Evolutionary conservation across 768 basidiomycete genomes (phyloP).

Genomic region (Panellus pusillus): DNA sequence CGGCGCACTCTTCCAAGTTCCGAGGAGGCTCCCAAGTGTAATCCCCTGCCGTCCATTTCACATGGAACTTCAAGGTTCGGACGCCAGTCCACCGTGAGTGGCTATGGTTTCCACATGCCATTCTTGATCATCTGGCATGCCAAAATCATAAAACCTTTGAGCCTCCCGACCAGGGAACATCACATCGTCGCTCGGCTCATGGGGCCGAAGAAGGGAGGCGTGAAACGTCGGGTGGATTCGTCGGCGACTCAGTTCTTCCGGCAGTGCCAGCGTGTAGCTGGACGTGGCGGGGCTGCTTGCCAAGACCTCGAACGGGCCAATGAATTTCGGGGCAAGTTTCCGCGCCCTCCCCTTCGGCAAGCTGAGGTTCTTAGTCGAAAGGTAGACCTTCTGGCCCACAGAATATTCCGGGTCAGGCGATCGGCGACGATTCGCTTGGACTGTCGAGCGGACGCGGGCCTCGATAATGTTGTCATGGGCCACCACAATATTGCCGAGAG

Average conservation of each 20-base stretch:
- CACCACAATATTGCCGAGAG: constrained; percentile 21
- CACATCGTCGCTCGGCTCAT: constrained; percentile 31
- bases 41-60: constrained; percentile 33
- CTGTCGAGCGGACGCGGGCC: constrained; percentile 28
- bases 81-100: background rate
- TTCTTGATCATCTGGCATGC: constrained; percentile 31
- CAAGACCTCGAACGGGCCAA: constrained; percentile 41
- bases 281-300: constrained; percentile 25
- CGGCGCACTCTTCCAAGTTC: constrained; percentile 26
- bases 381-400: constrained; percentile 14
- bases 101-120: constrained; percentile 37
- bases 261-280: constrained; percentile 30
- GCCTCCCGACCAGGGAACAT: constrained; percentile 34
- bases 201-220: constrained; percentile 25
- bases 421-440: constrained; percentile 27
- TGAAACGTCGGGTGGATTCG: constrained; percentile 38
- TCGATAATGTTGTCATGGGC: constrained; percentile 41
- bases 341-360: constrained; percentile 31
- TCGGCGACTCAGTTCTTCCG: constrained; percentile 23
- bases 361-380: constrained; percentile 36
- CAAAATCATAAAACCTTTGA: constrained; percentile 37
- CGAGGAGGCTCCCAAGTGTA: constrained; percentile 31
- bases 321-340: constrained; percentile 37
- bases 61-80: constrained; percentile 24
- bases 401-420: background rate